phyloP scores from a whole-genome alignment of 2,329 filamentous ascomycete species.

The Nakataea oryzae region DNA sequence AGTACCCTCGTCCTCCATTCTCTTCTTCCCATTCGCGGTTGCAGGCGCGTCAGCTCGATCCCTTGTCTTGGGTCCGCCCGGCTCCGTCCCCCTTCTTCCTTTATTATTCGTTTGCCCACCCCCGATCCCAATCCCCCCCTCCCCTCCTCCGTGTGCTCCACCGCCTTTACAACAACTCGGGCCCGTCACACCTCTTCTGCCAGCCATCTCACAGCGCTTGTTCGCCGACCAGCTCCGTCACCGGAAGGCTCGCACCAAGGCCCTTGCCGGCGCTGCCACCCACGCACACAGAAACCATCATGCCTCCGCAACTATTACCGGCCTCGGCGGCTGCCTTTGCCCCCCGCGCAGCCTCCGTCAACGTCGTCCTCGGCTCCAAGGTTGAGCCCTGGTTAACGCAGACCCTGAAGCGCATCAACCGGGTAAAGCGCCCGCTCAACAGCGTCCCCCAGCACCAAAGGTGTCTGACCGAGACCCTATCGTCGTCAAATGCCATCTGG shows the following conservation, averaged over 20 bases:
- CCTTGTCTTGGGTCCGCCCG: conserved; percentile 45
- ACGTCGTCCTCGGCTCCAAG: conserved; percentile 85
- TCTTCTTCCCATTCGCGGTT: conserved; percentile 47
- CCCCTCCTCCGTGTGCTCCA: conserved; percentile 27
- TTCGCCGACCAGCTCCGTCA: conserved; percentile 4
- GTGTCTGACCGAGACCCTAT: conserved; percentile 91
- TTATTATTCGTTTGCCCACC: conserved; percentile 24
- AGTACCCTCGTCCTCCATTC: conserved; percentile 45
- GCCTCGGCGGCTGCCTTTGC: conserved; percentile 95
- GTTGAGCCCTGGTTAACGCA: conserved; percentile 95
- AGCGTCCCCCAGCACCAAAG: conserved; percentile 90
- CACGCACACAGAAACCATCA: conserved; percentile 23
- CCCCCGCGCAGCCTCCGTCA: conserved; percentile 79
- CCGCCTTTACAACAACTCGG: conserved; percentile 16
- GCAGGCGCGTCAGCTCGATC: conserved; percentile 52
- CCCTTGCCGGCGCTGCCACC: neutral
- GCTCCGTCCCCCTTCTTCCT: conserved; percentile 34
- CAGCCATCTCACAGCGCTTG: conserved; percentile 20
- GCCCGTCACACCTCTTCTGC: conserved; percentile 9
- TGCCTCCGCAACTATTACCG: conserved; percentile 89
- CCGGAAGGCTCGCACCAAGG: neutral
- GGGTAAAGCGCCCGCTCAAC: conserved; percentile 93
- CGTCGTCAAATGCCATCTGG: conserved; percentile 86
- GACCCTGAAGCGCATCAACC: conserved; percentile 93
- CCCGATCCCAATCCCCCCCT: conserved; percentile 22